phyloP scores from a whole-genome alignment of 179 eudicot species.

The Patellifolia procumbens region DNA sequence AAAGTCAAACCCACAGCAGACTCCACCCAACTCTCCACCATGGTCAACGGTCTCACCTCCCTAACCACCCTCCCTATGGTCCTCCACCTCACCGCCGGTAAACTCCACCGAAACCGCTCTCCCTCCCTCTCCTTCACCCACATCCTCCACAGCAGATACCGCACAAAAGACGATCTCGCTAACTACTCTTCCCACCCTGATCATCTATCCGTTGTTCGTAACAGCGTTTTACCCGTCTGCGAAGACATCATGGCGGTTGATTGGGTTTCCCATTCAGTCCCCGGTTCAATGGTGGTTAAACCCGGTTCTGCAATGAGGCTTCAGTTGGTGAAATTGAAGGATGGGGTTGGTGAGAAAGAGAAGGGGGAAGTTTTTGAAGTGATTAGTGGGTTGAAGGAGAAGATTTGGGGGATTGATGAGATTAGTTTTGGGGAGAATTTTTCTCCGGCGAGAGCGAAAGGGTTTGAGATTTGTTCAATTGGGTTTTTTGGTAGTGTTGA shows the following conservation, averaged over 20 bases:
- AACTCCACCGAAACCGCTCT: conserved; percentile 47
- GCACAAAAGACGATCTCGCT: conserved; percentile 51
- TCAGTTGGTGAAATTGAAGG: conserved; percentile 65
- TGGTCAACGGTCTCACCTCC: conserved; percentile 54
- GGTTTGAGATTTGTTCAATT: conserved; percentile 63
- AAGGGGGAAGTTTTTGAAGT: conserved; percentile 47
- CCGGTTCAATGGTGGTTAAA: conserved; percentile 25
- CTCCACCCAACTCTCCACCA: conserved; percentile 45
- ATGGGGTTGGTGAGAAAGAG: conserved; percentile 52
- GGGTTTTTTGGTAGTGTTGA: conserved; percentile 48
- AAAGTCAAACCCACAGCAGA: conserved; percentile 55
- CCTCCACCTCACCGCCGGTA: conserved; percentile 59
- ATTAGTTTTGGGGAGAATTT: conserved; percentile 65
- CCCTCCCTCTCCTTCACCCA: conserved; percentile 55
- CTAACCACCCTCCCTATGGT: conserved; percentile 54
- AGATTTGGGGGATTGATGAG: conserved; percentile 38
- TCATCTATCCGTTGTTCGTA: conserved; percentile 56
- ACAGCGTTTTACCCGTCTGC: conserved; percentile 52
- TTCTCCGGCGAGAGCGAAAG: conserved; percentile 64
- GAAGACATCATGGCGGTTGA: conserved; percentile 86
- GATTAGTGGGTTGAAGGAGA: conserved; percentile 54
- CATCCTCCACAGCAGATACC: conserved; percentile 75
- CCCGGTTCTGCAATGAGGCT: conserved; percentile 72
- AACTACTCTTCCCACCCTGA: conserved; percentile 57
- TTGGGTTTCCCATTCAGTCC: conserved; percentile 49